phyloP scores from a whole-genome alignment of 495 filamentous ascomycete genomes.

The Penicillium antarcticum region DNA sequence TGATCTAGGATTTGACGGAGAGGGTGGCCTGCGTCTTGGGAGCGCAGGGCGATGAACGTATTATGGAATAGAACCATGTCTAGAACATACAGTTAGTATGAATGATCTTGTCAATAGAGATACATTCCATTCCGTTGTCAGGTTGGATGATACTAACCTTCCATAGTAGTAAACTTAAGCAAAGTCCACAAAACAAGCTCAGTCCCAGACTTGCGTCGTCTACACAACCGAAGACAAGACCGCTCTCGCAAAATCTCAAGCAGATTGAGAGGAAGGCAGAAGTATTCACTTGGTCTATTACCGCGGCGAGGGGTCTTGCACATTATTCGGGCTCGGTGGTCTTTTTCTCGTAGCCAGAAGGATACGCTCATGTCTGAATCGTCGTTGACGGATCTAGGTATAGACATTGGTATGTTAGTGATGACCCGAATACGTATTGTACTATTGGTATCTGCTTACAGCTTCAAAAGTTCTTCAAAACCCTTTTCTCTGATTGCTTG shows the following conservation, averaged over 20 bases:
- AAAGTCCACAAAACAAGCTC: constrained; percentile 52
- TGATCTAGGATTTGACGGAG: constrained; percentile 55
- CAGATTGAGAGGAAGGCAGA: constrained; percentile 48
- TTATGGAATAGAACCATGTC: constrained; percentile 78
- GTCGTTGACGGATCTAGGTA: constrained; percentile 32
- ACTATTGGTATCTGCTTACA: constrained; percentile 37
- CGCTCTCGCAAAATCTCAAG: constrained; percentile 52
- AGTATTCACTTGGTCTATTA: constrained; percentile 37
- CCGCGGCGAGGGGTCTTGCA: constrained; percentile 41
- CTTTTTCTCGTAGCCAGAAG: constrained; percentile 52
- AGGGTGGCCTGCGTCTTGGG: constrained; percentile 56
- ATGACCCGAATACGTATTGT: not conserved
- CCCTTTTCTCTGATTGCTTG: constrained; percentile 32
- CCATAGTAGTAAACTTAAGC: constrained; percentile 56
- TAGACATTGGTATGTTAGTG: not conserved
- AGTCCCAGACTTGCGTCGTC: constrained; percentile 39
- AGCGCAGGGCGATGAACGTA: constrained; percentile 71
- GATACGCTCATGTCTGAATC: constrained; percentile 49
- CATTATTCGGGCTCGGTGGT: constrained; percentile 56
- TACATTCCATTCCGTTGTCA: no score
- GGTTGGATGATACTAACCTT: constrained; percentile 40
- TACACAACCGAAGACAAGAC: constrained; percentile 53
- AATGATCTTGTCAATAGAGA: no score
- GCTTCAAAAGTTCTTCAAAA: constrained; percentile 39
- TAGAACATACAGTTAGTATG: constrained; percentile 9